phyloP scores from a whole-genome alignment of 345 rosid species.

The Conringia planisiliqua region DNA sequence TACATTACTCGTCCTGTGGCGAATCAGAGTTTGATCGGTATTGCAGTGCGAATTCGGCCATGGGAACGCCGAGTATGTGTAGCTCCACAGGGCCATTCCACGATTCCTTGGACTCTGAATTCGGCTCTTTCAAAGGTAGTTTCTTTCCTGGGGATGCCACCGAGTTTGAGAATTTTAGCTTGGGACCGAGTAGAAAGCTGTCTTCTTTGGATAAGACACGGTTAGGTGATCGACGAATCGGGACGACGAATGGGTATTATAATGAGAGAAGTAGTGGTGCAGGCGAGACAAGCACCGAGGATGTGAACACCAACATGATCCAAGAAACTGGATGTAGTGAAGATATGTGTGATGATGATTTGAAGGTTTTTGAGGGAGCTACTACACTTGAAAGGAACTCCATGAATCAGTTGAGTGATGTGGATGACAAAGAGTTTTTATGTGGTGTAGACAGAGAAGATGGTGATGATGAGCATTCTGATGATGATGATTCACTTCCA shows the following conservation, averaged over 20 bases:
- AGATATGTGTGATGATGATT: conserved; percentile 1
- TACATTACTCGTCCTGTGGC: conserved; percentile 78
- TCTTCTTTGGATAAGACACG: conserved; percentile 19
- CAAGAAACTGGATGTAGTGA: conserved; percentile 23
- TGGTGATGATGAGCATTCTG: conserved; percentile 48
- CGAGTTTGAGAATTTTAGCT: conserved; percentile 56
- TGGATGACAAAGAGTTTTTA: conserved; percentile 13
- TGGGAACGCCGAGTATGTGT: conserved; percentile 74
- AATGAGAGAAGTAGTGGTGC: not conserved
- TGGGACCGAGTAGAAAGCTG: conserved; percentile 45
- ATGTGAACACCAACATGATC: conserved; percentile 2
- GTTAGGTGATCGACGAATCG: conserved; percentile 28
- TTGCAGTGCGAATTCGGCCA: conserved; percentile 76
- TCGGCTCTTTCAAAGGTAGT: conserved; percentile 50
- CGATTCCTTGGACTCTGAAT: conserved; percentile 62
- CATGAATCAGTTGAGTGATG: conserved; percentile 12
- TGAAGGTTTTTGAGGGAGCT: not conserved
- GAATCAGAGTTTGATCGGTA: conserved; percentile 83
- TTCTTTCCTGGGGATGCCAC: conserved; percentile 42
- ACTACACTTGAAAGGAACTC: conserved; percentile 23
- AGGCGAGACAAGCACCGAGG: not conserved
- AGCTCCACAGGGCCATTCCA: conserved; percentile 51
- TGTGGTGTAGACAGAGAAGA: conserved; percentile 38
- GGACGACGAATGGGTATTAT: conserved; percentile 14
- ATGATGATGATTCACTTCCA: conserved; percentile 62